phyloP scores from a whole-genome alignment of 1,284 basidiomycete genomes.

The Trametes versicolor region DNA sequence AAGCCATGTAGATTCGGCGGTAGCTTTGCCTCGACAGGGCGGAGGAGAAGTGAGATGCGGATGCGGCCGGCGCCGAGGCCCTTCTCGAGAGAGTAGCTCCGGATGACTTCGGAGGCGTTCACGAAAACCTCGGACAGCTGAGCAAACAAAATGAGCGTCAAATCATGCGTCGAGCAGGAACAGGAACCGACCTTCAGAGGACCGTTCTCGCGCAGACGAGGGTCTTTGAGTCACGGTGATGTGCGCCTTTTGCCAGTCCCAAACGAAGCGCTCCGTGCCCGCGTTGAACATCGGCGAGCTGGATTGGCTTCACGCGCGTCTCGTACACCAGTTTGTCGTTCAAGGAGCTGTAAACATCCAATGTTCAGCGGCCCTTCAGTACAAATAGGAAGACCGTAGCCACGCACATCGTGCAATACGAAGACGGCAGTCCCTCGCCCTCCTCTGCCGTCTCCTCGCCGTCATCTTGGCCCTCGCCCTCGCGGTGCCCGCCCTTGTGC shows the following conservation, averaged over 20 bases:
- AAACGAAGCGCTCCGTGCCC: constrained; percentile 69
- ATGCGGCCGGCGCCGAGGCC: constrained; percentile 65
- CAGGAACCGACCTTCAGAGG: constrained; percentile 43
- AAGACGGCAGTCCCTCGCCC: constrained; percentile 62
- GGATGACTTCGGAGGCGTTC: constrained; percentile 57
- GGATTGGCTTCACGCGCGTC: constrained; percentile 58
- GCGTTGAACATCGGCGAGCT: constrained; percentile 59
- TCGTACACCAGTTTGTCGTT: constrained; percentile 65
- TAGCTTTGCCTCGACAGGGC: constrained; percentile 64
- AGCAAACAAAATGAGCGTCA: not conserved
- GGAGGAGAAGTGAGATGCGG: constrained; percentile 60
- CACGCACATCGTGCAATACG: constrained; percentile 59
- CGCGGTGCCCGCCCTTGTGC: constrained; percentile 61
- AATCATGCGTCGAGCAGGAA: not conserved
- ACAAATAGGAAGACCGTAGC: not conserved
- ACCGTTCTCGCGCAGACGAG: constrained; percentile 65
- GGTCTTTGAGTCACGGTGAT: constrained; percentile 66
- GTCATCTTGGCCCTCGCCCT: constrained; percentile 66
- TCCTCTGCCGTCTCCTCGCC: constrained; percentile 59
- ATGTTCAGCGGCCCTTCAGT: constrained; percentile 1
- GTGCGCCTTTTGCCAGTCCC: constrained; percentile 69
- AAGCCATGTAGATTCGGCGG: constrained; percentile 68
- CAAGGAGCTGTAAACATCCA: constrained; percentile 46
- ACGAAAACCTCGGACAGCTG: constrained; percentile 50
- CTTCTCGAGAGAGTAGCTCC: constrained; percentile 58